phyloP scores from a whole-genome alignment of 73 alveolate species.

The Loxodes magnus region DNA sequence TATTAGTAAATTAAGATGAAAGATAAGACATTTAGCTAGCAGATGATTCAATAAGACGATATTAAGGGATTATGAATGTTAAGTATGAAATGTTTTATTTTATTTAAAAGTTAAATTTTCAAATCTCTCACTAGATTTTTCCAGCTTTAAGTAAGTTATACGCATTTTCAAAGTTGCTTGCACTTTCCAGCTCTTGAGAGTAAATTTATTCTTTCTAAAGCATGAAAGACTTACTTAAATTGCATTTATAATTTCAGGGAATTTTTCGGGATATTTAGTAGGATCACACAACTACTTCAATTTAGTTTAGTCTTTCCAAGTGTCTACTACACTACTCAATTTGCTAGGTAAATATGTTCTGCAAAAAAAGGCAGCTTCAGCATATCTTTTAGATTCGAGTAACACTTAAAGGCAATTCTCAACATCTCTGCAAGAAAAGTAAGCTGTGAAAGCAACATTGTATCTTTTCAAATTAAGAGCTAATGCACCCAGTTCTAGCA shows the following conservation, averaged over 20 bases:
- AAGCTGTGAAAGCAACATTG: conserved; percentile 84
- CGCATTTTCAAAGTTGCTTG: too few relatives aligned
- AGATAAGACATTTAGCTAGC: too few relatives aligned
- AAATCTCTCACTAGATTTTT: too few relatives aligned
- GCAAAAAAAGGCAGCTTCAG: conserved; percentile 95
- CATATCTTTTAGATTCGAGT: conserved; percentile 56
- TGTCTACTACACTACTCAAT: conserved; percentile 41
- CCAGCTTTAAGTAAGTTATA: too few relatives aligned
- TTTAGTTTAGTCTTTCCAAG: conserved; percentile 57
- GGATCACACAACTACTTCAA: conserved; percentile 32
- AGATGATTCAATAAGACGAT: too few relatives aligned
- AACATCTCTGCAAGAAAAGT: conserved; percentile 43
- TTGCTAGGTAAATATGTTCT: conserved; percentile 85
- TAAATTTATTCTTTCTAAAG: too few relatives aligned
- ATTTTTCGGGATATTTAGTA: conserved; percentile 25
- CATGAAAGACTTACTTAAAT: too few relatives aligned
- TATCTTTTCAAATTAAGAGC: conserved; percentile 56
- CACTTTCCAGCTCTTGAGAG: too few relatives aligned
- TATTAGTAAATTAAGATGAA: too few relatives aligned
- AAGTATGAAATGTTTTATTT: too few relatives aligned
- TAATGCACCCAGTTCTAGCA: conserved; percentile 46
- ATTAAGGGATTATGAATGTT: too few relatives aligned
- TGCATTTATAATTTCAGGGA: conserved; percentile 18
- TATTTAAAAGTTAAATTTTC: too few relatives aligned
- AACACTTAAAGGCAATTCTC: conserved; percentile 54